Conservation (phyloP, 1,284 basidiomycete genomes). For the Amylostereum areolatum region DNA sequence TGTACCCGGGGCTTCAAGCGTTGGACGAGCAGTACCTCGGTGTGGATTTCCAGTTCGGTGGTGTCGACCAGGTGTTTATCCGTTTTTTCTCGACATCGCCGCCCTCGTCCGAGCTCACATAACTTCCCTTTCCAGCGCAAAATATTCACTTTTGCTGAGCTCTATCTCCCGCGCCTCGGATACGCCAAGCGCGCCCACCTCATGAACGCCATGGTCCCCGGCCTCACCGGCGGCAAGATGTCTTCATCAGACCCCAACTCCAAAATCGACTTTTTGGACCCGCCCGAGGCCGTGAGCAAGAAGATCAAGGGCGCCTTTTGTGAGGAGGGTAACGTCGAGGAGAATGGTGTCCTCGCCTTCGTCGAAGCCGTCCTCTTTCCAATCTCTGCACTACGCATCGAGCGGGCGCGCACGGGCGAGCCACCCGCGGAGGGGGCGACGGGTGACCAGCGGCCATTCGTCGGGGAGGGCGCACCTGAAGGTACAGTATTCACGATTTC, state of each 20-base stretch:
- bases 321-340: constrained; percentile 86
- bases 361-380: constrained; percentile 87
- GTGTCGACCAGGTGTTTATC: constrained; percentile 80
- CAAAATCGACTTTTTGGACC: constrained; percentile 97
- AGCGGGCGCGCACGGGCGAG: constrained; percentile 38
- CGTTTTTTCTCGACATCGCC: neutral
- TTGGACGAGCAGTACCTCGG: constrained; percentile 96
- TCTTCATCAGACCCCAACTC: constrained; percentile 95
- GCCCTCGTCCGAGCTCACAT: constrained; percentile 1
- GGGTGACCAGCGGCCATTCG: constrained; percentile 56
- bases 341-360: constrained; percentile 92
- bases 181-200: constrained; percentile 95
- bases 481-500: constrained; percentile 81
- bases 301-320: constrained; percentile 95
- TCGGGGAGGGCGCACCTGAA: constrained; percentile 62
- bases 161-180: constrained; percentile 89
- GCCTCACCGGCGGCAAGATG: constrained; percentile 95
- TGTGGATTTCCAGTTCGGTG: constrained; percentile 98
- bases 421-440: constrained; percentile 33
- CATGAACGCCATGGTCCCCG: constrained; percentile 99
- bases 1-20: constrained; percentile 96
- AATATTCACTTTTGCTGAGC: constrained; percentile 97
- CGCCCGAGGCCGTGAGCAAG: constrained; percentile 75
- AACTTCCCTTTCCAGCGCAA: constrained; percentile 64
- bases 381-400: constrained; percentile 70